Percentiles rank a stretch among this genome's conserved stretches.
phyloP scores from a whole-genome alignment of 805 yeast species.

The Metschnikowia peoriensis region DNA sequence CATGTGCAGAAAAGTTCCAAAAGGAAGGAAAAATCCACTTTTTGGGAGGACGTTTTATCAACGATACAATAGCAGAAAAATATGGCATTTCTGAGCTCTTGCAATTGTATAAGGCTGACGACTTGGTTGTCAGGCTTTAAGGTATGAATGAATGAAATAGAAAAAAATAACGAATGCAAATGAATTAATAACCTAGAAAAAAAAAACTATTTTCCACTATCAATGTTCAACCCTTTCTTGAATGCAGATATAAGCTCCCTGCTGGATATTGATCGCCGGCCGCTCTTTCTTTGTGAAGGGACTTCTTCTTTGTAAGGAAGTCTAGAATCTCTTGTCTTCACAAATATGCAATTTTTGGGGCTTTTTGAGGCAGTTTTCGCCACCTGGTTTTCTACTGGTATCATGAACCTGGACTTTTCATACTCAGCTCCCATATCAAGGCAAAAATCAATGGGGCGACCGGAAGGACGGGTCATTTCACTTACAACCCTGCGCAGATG shows the following conservation, averaged over 20 bases:
- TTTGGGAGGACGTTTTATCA: conserved; percentile 88
- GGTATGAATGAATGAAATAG: background rate
- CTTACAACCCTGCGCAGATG: conserved; percentile 3
- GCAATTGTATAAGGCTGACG: conserved; percentile 29
- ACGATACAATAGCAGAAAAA: conserved; percentile 60
- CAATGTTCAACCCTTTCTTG: background rate
- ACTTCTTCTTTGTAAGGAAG: too few species aligned
- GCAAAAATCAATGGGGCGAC: conserved; percentile 7
- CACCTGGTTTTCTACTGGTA: conserved; percentile 10
- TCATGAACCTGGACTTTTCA: conserved; percentile 19
- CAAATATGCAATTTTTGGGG: background rate
- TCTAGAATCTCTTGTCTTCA: too few species aligned
- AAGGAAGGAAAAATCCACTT: conserved; percentile 52
- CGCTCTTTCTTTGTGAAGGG: too few species aligned
- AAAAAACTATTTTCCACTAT: too few species aligned
- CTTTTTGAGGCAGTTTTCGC: background rate
- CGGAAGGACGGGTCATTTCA: background rate
- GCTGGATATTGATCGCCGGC: too few species aligned
- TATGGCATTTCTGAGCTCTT: conserved; percentile 61
- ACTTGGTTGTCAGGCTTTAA: conserved; percentile 35
- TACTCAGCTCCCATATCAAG: conserved; percentile 21
- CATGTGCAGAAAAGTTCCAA: conserved; percentile 59
- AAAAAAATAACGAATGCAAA: background rate
- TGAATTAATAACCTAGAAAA: background rate
- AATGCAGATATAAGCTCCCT: too few species aligned